These are phyloP conservation scores for Didymella segeticola DNA, from an alignment of 2,329 filamentous ascomycete species.

Conservation along the genomic window DNA sequence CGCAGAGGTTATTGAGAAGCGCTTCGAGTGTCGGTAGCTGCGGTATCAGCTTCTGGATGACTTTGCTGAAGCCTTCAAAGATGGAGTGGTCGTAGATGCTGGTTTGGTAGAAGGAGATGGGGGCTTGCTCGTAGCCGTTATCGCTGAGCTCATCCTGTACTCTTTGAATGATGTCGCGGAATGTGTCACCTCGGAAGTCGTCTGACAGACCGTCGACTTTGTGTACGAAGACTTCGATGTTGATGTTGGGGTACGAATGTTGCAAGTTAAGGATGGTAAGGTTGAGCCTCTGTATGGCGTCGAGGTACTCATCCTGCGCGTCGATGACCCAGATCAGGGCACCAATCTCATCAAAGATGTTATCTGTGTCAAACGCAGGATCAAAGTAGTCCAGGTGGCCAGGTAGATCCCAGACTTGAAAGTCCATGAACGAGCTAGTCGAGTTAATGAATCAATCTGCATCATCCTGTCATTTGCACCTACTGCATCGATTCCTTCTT, in stretches of 20 bases:
- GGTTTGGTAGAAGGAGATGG: conserved; percentile 93
- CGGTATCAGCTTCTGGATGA: conserved; percentile 96
- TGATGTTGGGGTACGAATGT: conserved; percentile 87
- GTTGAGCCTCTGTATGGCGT: conserved; percentile 86
- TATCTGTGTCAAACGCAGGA: conserved; percentile 86
- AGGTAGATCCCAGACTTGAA: conserved; percentile 97
- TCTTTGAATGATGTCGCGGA: conserved; percentile 93
- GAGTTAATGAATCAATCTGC: conserved; percentile 6
- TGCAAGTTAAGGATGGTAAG: conserved; percentile 88
- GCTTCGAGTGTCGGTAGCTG: conserved; percentile 91
- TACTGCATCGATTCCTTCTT: conserved; percentile 96
- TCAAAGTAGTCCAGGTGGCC: conserved; percentile 94
- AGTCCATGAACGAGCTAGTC: conserved; percentile 94
- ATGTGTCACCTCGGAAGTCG: conserved; percentile 94
- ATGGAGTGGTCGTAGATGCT: conserved; percentile 99
- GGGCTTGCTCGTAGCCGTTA: conserved; percentile 89
- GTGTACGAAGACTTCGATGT: conserved; percentile 98
- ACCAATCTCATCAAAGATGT: conserved; percentile 92
- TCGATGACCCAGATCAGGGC: conserved; percentile 99
- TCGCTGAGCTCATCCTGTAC: conserved; percentile 97
- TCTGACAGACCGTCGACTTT: conserved; percentile 98
- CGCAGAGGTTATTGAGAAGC: conserved; percentile 91
- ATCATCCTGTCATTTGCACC: conserved; percentile 42
- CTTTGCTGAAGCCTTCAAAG: conserved; percentile 97
- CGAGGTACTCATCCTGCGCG: conserved; percentile 96